These are phyloP conservation scores for Sporothrix luriei DNA, from an alignment of 2,329 filamentous ascomycete genomes.

Conservation along the genomic window DNA sequence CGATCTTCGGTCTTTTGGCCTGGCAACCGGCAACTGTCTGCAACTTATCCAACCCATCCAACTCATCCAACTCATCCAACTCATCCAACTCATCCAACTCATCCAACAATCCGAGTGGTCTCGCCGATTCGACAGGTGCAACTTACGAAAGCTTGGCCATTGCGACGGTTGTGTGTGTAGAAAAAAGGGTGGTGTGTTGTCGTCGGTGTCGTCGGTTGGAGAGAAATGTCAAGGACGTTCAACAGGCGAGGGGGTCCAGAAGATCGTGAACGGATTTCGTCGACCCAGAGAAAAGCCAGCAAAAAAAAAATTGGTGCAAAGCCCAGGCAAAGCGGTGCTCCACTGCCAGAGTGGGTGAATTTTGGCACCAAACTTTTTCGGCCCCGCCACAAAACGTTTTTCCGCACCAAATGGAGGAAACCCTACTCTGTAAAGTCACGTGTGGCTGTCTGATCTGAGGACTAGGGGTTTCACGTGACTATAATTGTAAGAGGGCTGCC, in stretches of 20 bases:
- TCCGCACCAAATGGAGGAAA: conserved; percentile 18
- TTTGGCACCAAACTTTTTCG: conserved; percentile 24
- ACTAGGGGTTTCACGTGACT: conserved; percentile 13
- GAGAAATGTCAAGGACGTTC: neutral
- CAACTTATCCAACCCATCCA: too few relatives aligned
- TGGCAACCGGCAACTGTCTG: neutral
- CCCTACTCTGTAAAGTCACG: conserved; percentile 22
- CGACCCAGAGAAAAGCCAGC: conserved; percentile 6
- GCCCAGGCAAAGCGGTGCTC: neutral
- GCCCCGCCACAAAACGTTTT: conserved; percentile 31
- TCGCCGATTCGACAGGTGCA: conserved; percentile 14
- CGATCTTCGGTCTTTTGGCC: neutral
- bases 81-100: too few relatives aligned
- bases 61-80: conserved; percentile 6
- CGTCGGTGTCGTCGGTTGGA: conserved; percentile 18
- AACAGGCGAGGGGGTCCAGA: neutral
- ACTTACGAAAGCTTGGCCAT: conserved; percentile 68
- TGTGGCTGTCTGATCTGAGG: too few relatives aligned
- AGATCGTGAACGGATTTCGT: conserved; percentile 25
- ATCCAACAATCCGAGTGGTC: neutral
- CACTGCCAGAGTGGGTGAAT: neutral
- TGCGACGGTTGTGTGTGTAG: conserved; percentile 39
- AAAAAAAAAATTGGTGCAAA: conserved; percentile 25
- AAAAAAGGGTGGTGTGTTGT: conserved; percentile 12
- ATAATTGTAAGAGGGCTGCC: neutral